Evolutionary conservation across 208 protist genomes (phyloP).

Genomic region (Acanthamoeba castellanii): DNA sequence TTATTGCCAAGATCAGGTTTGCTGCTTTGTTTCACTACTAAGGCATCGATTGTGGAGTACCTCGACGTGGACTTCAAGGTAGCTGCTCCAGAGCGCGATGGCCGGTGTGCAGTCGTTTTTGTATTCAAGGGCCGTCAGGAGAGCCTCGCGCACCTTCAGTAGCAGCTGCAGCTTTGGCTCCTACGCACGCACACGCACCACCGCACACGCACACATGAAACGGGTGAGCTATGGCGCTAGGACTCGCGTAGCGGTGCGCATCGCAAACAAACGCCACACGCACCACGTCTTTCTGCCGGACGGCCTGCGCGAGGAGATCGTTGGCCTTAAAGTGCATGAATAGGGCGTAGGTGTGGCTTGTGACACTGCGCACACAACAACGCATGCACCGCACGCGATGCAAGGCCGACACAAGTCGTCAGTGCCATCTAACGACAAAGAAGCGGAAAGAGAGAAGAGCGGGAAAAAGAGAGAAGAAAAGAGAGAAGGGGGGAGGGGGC

Average conservation of each 20-base stretch:
- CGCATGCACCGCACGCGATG: too few species aligned
- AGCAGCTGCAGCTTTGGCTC: neutral
- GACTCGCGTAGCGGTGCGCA: neutral
- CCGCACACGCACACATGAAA: neutral
- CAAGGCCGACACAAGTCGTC: too few species aligned
- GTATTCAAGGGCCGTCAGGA: slow-evolving; percentile 2
- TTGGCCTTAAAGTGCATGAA: slow-evolving; percentile 28
- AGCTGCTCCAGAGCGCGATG: neutral
- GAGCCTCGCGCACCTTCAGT: neutral
- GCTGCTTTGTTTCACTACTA: neutral
- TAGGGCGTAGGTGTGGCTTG: neutral
- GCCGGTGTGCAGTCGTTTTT: slow-evolving; percentile 1
- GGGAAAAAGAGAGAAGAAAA: neutral
- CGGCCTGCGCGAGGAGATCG: neutral
- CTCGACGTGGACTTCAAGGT: neutral
- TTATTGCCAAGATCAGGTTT: neutral
- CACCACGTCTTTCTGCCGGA: neutral
- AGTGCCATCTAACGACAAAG: too few species aligned
- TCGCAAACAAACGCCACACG: neutral
- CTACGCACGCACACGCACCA: neutral
- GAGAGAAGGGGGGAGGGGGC: too few species aligned
- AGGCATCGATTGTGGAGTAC: too few species aligned
- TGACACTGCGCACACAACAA: neutral
- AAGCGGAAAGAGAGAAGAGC: too few species aligned
- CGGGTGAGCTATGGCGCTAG: neutral